Evolutionary conservation across 495 filamentous ascomycete genomes (phyloP).

Genomic region (Usnea hakonensis): DNA sequence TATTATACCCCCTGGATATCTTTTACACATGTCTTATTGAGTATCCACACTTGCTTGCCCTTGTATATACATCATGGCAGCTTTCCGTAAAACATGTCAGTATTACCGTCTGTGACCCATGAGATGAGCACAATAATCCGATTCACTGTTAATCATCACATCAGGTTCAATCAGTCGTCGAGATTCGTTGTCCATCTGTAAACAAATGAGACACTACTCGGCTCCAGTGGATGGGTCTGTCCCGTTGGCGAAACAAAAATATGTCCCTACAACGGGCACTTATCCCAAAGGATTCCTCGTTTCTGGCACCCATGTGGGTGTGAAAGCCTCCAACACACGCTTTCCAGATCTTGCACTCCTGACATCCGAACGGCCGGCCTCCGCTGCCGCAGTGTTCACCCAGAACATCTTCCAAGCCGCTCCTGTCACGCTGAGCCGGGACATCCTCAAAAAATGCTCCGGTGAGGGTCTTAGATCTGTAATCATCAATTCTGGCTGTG

Average conservation of each 20-base stretch:
- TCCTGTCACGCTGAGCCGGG: constrained; percentile 74
- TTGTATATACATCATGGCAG: neutral
- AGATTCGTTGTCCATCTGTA: neutral
- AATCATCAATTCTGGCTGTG: constrained; percentile 91
- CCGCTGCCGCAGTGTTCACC: constrained; percentile 92
- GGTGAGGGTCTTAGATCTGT: constrained; percentile 71
- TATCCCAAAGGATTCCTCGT: constrained; percentile 88
- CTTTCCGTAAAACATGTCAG: constrained; percentile 2
- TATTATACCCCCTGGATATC: neutral
- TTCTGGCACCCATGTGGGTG: constrained; percentile 81
- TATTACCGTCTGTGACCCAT: neutral
- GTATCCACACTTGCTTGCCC: neutral
- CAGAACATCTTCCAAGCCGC: constrained; percentile 98
- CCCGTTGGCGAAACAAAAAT: constrained; percentile 72
- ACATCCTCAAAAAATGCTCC: constrained; percentile 55
- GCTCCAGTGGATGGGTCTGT: constrained; percentile 44
- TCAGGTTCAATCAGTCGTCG: neutral
- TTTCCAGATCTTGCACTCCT: constrained; percentile 87
- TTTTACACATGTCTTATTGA: neutral
- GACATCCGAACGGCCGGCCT: constrained; percentile 77
- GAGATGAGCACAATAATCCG: neutral
- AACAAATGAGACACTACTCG: constrained; percentile 9
- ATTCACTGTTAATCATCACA: neutral
- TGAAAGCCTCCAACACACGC: constrained; percentile 83
- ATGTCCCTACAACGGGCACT: constrained; percentile 74